Base-by-base conservation (phyloP, 2,329 filamentous ascomycete species). In the Penicillium sp. region DNA sequence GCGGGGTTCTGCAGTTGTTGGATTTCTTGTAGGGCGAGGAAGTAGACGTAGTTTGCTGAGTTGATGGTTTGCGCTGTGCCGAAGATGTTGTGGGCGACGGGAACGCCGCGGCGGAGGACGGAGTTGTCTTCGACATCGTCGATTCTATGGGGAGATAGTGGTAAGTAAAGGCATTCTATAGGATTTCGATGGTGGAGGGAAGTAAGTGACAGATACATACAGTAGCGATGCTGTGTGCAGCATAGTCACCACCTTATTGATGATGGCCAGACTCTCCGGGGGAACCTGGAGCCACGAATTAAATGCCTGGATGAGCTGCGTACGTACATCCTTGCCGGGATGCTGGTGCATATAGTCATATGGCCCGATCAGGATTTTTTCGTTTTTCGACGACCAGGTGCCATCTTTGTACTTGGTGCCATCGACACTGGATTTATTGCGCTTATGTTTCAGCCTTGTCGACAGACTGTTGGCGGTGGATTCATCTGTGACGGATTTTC, bases 401-500 rank as follows among this genome's bases (percentile, higher is more conserved):
- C 69, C 70, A 56, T 75, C 70, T 40, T 67, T 71, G 51, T 71
- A 68, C 53, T 74, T 73, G 14, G 72, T 71, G 31, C 71, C 73
- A 45, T 75, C 71, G 21, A 73, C 61, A 51, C 68, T 75, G 31
- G 73, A 74, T 40, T 63, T 67, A 55, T 72, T 75, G 40, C 70
- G 70, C 14, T 60, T 64, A 45, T 74, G 70, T 52, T 61, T 69
- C 39, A 65, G 59, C 43, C 65, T 69, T 21, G 66, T 61, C 34
- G 63, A 59, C 33, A 64, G 60, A 21, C 87, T 74, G 28, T 50
- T 51, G 14, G 24, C 21, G 11, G 48, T 13, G 13, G 39, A 29
- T 16, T 86, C 80, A 51, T 90, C 87, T 19, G 83, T 74, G 21
- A 89, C 79, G 3, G 59, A 60, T 33, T 46, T 47, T 23, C 39